phyloP scores from a whole-genome alignment of 2,329 filamentous ascomycete genomes.

The Apiospora pterosperma region DNA sequence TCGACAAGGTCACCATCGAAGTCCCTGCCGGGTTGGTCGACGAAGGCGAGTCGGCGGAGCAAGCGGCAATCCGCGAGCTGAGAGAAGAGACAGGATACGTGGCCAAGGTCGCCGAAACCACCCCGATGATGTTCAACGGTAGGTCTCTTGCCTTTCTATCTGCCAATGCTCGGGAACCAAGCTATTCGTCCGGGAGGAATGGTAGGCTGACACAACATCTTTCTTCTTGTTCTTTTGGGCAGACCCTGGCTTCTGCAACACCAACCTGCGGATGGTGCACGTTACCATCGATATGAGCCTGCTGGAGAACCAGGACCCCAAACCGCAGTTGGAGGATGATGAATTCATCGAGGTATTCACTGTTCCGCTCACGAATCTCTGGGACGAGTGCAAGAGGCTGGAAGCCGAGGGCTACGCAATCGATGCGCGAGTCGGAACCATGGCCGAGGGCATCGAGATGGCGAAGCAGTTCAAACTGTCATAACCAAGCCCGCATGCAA shows the following conservation, averaged over 20 bases:
- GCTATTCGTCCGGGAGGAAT: background rate
- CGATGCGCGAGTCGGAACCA: conserved; percentile 72
- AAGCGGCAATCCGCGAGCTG: conserved; percentile 61
- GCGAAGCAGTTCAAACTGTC: conserved; percentile 53
- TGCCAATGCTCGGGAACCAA: background rate
- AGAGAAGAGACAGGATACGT: conserved; percentile 66
- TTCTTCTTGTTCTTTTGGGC: conserved; percentile 21
- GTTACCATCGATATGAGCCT: conserved; percentile 67
- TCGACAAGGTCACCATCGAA: conserved; percentile 58
- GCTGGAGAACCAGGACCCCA: conserved; percentile 65
- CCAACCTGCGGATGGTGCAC: conserved; percentile 67
- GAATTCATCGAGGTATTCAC: conserved; percentile 82
- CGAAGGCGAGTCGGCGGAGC: conserved; percentile 56
- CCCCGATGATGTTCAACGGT: conserved; percentile 29
- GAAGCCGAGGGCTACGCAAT: conserved; percentile 73
- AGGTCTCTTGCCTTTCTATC: background rate
- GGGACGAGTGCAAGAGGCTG: conserved; percentile 62
- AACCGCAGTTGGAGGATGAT: conserved; percentile 70
- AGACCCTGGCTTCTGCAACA: conserved; percentile 63
- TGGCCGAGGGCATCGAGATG: conserved; percentile 76
- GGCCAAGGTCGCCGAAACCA: conserved; percentile 47
- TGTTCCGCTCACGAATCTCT: conserved; percentile 61
- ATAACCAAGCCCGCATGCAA: background rate
- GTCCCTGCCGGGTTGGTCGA: conserved; percentile 64
- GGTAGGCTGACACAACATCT: background rate